Evolutionary conservation across 2,329 filamentous ascomycete genomes (phyloP).

Genomic region (Torrubiella hemipterigena): DNA sequence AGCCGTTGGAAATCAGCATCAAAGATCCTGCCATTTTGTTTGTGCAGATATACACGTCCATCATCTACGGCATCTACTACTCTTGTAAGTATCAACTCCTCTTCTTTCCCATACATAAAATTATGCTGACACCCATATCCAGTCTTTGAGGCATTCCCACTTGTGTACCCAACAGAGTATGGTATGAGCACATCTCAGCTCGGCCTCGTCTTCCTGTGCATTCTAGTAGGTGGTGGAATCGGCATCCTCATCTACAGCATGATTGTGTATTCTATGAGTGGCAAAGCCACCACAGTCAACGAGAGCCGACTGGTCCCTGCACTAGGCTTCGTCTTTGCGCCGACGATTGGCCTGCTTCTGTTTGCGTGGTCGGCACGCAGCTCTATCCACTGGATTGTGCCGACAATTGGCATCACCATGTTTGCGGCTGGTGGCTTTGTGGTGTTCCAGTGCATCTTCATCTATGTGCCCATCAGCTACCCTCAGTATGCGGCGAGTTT

Average conservation of each 20-base stretch:
- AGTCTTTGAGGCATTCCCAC: conserved; percentile 33
- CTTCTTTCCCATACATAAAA: too few species aligned
- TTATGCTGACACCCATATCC: too few species aligned
- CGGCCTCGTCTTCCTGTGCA: conserved; percentile 28
- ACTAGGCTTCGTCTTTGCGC: conserved; percentile 19
- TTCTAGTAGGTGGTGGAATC: conserved; percentile 24
- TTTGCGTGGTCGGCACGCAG: conserved; percentile 21
- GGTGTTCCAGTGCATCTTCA: conserved; percentile 17
- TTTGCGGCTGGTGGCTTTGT: conserved; percentile 18
- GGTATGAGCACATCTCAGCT: conserved; percentile 28
- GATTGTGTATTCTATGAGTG: conserved; percentile 21
- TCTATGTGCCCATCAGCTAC: conserved; percentile 26
- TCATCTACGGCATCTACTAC: conserved; percentile 30
- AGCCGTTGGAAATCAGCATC: conserved; percentile 21
- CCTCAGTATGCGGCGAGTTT: conserved; percentile 36
- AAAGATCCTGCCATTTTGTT: conserved; percentile 30
- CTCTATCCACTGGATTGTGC: conserved; percentile 16
- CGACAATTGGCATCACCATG: conserved; percentile 24
- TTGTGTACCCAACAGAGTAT: conserved; percentile 31
- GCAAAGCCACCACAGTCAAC: background rate
- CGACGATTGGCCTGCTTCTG: conserved; percentile 25
- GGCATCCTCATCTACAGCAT: conserved; percentile 20
- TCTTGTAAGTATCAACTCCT: conserved; percentile 14
- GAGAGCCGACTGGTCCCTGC: conserved; percentile 17
- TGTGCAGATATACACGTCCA: conserved; percentile 24